A percentile compares a stretch with the other conserved stretches of the same genome.
Evolutionary conservation across 225 moss, liverwort and hornwort genomes (phyloP).

Genomic region (Pseudoscleropodium purum): DNA sequence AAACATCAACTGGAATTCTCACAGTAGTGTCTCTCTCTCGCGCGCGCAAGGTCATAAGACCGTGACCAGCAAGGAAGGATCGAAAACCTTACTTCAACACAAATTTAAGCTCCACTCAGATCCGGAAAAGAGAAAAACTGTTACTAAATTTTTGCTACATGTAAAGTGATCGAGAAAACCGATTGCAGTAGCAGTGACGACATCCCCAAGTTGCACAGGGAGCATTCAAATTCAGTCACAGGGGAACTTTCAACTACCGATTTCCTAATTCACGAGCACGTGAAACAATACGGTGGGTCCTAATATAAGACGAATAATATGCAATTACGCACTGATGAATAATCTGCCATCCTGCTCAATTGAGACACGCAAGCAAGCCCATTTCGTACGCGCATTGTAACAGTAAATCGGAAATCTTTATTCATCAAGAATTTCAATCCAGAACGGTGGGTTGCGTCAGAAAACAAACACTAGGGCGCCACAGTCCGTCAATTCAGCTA

Average conservation of each 20-base stretch:
- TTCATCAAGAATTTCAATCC: neutral
- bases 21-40: neutral
- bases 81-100: neutral
- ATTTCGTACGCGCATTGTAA: neutral
- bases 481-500: neutral
- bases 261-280: neutral
- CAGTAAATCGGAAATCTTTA: neutral
- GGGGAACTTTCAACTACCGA: neutral
- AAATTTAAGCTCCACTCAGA: neutral
- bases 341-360: neutral
- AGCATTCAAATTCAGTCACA: neutral
- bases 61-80: neutral
- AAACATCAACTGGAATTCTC: neutral
- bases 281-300: neutral
- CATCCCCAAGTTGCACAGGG: neutral
- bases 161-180: neutral
- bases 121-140: neutral
- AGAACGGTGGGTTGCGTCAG: neutral
- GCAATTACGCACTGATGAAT: neutral
- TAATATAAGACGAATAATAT: neutral
- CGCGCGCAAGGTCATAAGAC: neutral
- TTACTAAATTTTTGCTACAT: neutral
- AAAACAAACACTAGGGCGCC: neutral
- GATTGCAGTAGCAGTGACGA: neutral
- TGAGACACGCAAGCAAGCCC: neutral